A percentile compares a stretch with the other conserved stretches of the same genome.
Conservation (phyloP, 2,329 filamentous ascomycete species). For the Neonectria ditissima region DNA sequence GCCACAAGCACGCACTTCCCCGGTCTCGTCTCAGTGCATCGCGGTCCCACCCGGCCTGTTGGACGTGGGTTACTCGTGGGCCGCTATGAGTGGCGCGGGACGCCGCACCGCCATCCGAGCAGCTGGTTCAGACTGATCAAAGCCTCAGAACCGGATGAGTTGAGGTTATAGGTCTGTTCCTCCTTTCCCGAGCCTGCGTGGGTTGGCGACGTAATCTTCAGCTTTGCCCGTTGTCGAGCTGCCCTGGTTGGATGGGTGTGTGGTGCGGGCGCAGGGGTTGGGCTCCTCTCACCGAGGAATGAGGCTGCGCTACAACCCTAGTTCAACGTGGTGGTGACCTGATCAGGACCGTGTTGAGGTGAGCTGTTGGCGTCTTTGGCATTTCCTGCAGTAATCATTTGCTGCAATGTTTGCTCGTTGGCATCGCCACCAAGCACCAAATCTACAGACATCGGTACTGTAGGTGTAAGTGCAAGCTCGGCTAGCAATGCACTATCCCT, state of each 20-base stretch:
- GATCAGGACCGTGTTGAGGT: slow-evolving; percentile 22
- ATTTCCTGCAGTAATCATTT: slow-evolving; percentile 4
- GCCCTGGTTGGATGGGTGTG: slow-evolving; percentile 6
- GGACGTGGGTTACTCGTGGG: not conserved
- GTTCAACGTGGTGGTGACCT: slow-evolving; percentile 4
- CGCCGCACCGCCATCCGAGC: slow-evolving; percentile 16
- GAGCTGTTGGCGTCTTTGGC: slow-evolving; percentile 17
- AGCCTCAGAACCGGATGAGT: slow-evolving; percentile 24
- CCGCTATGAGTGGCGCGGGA: slow-evolving; percentile 27
- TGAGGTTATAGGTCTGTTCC: slow-evolving; percentile 12
- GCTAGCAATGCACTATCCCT: slow-evolving; percentile 11
- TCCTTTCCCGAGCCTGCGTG: slow-evolving; percentile 23
- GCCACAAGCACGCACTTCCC: not conserved
- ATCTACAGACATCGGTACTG: no score
- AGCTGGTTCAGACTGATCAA: not conserved
- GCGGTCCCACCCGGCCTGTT: slow-evolving; percentile 5
- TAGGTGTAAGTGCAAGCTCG: slow-evolving; percentile 3
- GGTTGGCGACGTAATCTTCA: slow-evolving; percentile 22
- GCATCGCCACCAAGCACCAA: slow-evolving; percentile 7
- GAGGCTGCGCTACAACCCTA: slow-evolving; percentile 6
- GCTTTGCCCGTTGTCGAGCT: not conserved
- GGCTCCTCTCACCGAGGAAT: slow-evolving; percentile 30
- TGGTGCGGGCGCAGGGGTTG: slow-evolving; percentile 7
- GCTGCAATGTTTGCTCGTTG: slow-evolving; percentile 10
- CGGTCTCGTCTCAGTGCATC: not conserved